phyloP scores from a whole-genome alignment of 1,284 basidiomycete genomes.

The Pisolithus thermaeus region DNA sequence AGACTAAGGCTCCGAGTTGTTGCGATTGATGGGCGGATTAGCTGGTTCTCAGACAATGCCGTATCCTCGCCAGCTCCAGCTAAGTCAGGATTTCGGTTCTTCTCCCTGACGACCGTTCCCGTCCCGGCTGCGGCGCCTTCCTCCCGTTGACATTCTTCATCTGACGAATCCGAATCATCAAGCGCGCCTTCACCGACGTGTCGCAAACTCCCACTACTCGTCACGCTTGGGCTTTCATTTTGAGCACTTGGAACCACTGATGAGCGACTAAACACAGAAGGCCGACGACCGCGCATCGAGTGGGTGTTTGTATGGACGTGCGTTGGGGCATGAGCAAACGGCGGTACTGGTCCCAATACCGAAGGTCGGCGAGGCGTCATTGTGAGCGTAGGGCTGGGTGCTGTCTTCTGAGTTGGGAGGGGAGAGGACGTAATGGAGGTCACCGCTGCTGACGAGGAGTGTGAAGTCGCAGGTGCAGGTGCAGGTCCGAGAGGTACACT shows the following conservation, averaged over 20 bases:
- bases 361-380: slow-evolving; percentile 21
- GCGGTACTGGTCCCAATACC: slow-evolving; percentile 20
- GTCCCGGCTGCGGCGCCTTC: not conserved
- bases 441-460: not conserved
- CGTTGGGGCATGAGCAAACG: slow-evolving; percentile 10
- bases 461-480: not conserved
- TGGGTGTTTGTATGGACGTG: not conserved
- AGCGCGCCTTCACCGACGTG: slow-evolving; percentile 73
- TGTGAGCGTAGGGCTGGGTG: slow-evolving; percentile 26
- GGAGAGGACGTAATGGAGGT: slow-evolving; percentile 37
- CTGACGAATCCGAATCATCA: slow-evolving; percentile 66
- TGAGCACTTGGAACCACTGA: slow-evolving; percentile 11
- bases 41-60: slow-evolving; percentile 1
- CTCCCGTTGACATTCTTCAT: slow-evolving; percentile 30
- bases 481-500: slow-evolving; percentile 14
- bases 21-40: slow-evolving; percentile 14
- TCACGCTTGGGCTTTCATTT: slow-evolving; percentile 24
- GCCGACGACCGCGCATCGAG: slow-evolving; percentile 27
- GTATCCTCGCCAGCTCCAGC: slow-evolving; percentile 17
- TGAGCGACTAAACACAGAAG: slow-evolving; percentile 30
- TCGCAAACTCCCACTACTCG: slow-evolving; percentile 41
- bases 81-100: slow-evolving; percentile 4
- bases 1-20: slow-evolving; percentile 26
- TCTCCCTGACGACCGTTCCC: slow-evolving; percentile 20
- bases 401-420: slow-evolving; percentile 32